Evolutionary conservation across 2,329 filamentous ascomycete species (phyloP), one percentile per base, ranked within the genome.

Genomic region (Aspergillus clavatus): DNA sequence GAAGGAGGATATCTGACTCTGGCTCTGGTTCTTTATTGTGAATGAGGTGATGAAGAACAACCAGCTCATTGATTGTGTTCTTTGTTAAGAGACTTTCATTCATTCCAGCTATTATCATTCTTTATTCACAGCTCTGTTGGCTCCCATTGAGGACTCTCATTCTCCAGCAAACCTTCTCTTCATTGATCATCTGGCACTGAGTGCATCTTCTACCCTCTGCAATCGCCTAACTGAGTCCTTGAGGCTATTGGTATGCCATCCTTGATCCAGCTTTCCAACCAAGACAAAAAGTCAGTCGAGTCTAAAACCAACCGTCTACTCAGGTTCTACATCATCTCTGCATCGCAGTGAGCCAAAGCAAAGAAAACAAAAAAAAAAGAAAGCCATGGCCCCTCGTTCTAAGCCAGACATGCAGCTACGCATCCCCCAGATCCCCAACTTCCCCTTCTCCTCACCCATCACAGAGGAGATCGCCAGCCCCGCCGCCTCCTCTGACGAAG

Each of bases 391-490:
- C 16, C 45, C 46, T 26, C 59, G 50, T 38, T 50, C 48, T 28
- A 52, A 59, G 14, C 53, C 54, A 21, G 51, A 58, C n/a, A 54
- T 58, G 16, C 49, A 54, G 7, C 57, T 68, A 14, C 61, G 53
- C 28, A 65, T 62, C 7, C 65, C 58, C 5, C 29, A 53, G 21
- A 48, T 61, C 12, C 68, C 66, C 16, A 64, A 54, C 14, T 72
- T 72, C 38, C 70, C 70, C 10, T 52, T 72, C 14, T 70, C 69
- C 1, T 72, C 70, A 8, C 70, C 70, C 1, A 72, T 72, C 45
- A 65, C 52, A 16, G 70, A 71, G 42, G 70, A 72, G 46, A 55
- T 70, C 27, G 48, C 60, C 3, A 70, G 66, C 40, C 69, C 69
- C 0, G 63, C 60, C 6, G 60, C 59, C 14, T 68, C 66, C 2